Base-by-base conservation (phyloP, 2,329 filamentous ascomycete species). In the Cladosporium velox region DNA sequence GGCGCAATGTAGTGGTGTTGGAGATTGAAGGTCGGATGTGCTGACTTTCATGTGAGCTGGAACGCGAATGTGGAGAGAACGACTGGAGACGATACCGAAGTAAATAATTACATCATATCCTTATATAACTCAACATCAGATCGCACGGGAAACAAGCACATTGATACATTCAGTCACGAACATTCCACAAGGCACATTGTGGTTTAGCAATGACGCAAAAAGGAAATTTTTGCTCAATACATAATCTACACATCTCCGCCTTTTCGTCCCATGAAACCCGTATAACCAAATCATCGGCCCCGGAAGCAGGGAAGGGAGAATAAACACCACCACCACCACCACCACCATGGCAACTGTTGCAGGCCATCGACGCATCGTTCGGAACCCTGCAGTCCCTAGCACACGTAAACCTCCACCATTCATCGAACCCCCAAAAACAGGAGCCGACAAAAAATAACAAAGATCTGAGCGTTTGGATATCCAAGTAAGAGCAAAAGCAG, bases 201-300 rank as follows among this genome's bases (percentile, higher is more conserved):
- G 24, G 24, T 47, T 18, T 21, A 47, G 21, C n/a, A 12, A 12
- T 47, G 41, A 11, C 59, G 59, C 59, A 52, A 62, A 51, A 52
- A 62, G 59, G 59, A 62, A 52, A 59, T 47, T 62, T 62, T 60
- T 51, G 44, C 47, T 62, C 59, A 51, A 52, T 62, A 62, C 59
- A 62, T 62, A 62, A 62, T 62, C 59, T 62, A 62, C 59, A 62
- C 47, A 30, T 62, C 35, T 52, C 47, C 59, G 44, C 32, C 32
- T 47, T 55, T 55, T 55, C 52, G 52, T 55, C 52, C 52, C 52
- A 55, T 55, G 41, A 47, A 55, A 55, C 52, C 52, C 52, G 52
- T 55, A 21, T 55, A 55, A 55, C 52, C 52, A 55, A 47, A 55
- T 55, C 52, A 32, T 55, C 52, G 52, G 52, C 52, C 34, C 55